A percentile compares a stretch with the other conserved stretches of the same genome.
Conservation (phyloP, 2,329 filamentous ascomycete genomes). For the Didymosphaeria variabile region DNA sequence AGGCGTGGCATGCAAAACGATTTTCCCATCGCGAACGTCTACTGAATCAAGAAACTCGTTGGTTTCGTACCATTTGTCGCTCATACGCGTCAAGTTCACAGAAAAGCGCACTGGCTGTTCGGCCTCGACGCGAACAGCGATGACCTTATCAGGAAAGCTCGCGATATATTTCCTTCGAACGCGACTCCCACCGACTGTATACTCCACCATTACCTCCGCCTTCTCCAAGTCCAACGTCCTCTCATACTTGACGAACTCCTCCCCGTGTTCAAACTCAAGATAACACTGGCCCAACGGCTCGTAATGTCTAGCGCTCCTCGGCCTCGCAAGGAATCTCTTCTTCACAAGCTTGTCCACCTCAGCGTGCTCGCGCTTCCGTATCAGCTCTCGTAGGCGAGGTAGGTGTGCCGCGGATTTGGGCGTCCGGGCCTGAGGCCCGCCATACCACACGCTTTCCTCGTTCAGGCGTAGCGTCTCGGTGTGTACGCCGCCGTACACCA, state of each 20-base stretch:
- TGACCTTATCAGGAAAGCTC: constrained; percentile 53
- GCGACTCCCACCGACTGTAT: constrained; percentile 43
- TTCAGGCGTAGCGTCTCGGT: constrained; percentile 58
- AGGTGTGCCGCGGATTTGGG: constrained; percentile 50
- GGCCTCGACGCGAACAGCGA: constrained; percentile 47
- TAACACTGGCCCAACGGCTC: constrained; percentile 52
- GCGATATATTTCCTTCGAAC: constrained; percentile 53
- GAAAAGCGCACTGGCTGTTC: constrained; percentile 23
- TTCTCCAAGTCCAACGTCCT: constrained; percentile 53
- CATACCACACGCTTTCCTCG: constrained; percentile 54
- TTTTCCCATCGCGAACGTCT: constrained; percentile 27
- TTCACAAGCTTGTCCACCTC: constrained; percentile 55
- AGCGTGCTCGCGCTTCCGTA: constrained; percentile 51
- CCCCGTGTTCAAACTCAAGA: constrained; percentile 16
- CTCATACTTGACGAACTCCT: constrained; percentile 38
- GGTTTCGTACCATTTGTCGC: constrained; percentile 55
- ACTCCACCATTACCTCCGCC: constrained; percentile 51
- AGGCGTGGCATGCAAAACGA: constrained; percentile 24
- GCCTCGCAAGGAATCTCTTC: constrained; percentile 56
- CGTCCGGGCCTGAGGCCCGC: constrained; percentile 53
- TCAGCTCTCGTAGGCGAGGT: constrained; percentile 51
- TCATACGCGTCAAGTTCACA: constrained; percentile 50
- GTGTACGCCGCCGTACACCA: constrained; percentile 57
- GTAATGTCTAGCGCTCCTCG: constrained; percentile 59
- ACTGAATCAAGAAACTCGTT: constrained; percentile 56